Evolutionary conservation across 768 basidiomycete species (phyloP), one percentile per base, ranked within the genome.

Genomic region (Gymnopilus junonius): DNA sequence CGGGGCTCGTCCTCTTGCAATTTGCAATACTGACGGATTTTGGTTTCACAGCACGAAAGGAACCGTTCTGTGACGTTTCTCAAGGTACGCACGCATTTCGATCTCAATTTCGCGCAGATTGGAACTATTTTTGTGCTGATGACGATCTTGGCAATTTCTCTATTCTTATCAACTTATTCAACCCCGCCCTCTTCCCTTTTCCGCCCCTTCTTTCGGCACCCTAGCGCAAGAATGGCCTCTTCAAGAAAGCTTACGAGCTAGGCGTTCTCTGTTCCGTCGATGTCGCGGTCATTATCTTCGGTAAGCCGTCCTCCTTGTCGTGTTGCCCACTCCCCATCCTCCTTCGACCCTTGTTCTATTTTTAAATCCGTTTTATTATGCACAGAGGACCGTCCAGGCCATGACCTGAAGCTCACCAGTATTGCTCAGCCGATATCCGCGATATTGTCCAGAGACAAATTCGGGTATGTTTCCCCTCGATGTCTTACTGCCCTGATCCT

Each of bases 201-300:
- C 20, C 48, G 2, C 48, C 63, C 8, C 46, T 34, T 46, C 63
- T 34, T 31, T 29, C 14, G 21, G 21, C 31, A 15, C 1, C 29
- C 11, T 69, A 90, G 89, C 82, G 89, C 68, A 90, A 90, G 79
- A 90, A 89, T 62, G 89, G 89, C 1, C 81, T 90, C 60, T 90
- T 90, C 86, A 91, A 90, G 73, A 91, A 91, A 70, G 89, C 89
- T 0, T 90, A 90, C 71, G 89, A 90, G 73, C 85, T 90, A 55
- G 89, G 89, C n/a, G 89, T 91, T 6, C 82, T 90, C 42, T 91
- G 89, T 73, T 89, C 87, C 11, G 89, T 90, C 65, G 89, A 90
- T 66, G 87, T 90, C 23, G 88, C 87, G 1, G 88, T 90, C 72
- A 86, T 90, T 72, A 89, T 90, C 68, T 90, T 90, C 59, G 89